Evolutionary conservation across 139 green algal species (phyloP), one percentile per base, ranked within the genome.

Genomic region (Pedinophyceae sp.): DNA sequence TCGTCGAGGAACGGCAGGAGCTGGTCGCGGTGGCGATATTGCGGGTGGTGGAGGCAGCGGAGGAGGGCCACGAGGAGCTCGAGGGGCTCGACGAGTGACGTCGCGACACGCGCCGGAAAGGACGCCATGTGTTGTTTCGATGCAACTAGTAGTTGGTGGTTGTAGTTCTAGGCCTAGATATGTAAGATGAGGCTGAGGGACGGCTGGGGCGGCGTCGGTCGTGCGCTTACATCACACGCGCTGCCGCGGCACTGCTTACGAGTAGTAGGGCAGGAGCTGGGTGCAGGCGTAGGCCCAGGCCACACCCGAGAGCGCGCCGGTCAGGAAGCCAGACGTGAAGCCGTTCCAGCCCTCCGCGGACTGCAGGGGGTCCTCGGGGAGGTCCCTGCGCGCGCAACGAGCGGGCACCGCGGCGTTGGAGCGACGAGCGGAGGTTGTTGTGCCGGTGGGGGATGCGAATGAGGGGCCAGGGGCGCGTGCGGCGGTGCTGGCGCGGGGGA

Each of bases 241-340:
- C n/a, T n/a, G n/a, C n/a, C n/a, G n/a, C n/a, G n/a, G n/a, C n/a
- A n/a, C n/a, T n/a, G n/a, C n/a, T 75, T 65, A 85, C 28, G 54
- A 70, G 77, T 90, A 90, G 75, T 83, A 88, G 19, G 80, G 81
- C 41, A 86, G 71, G 57, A 78, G 63, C 71, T 86, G 81, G 48
- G 85, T 88, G 57, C 79, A 73, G 52, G 93, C 63, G 65, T 94
- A 95, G 6, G 69, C 79, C 82, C 83, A 97, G 25, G 72, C 81
- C 22, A 88, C 85, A 30, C 89, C 89, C 20, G 78, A 87, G 17
- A 96, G 74, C 40, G 82, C 89, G 59, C 89, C 89, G 6, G 95
- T 79, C 18, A 85, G 69, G 62, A 77, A 96, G 29, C 89, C 89
- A 30, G 82, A 76, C 16, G 87, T 71, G 67, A 97, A 96, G 10